Percentiles rank a stretch among this genome's conserved stretches.
phyloP scores from a whole-genome alignment of 2,329 filamentous ascomycete species.

The Alternaria viburni region DNA sequence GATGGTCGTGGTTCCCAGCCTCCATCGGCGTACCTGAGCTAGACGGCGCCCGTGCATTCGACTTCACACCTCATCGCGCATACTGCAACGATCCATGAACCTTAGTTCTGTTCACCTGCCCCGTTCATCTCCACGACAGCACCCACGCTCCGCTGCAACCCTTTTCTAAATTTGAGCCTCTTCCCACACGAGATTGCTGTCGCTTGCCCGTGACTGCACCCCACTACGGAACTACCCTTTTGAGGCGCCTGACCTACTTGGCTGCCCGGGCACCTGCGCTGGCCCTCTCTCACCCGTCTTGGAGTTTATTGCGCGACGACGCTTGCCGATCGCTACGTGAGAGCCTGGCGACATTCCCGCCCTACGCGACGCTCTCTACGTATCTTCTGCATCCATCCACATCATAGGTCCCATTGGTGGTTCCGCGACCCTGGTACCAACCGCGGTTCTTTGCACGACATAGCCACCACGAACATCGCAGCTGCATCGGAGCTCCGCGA shows the following conservation, averaged over 20 bases:
- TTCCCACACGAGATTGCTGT: neutral
- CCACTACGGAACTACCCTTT: conserved; percentile 34
- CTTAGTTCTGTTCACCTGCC: conserved; percentile 9
- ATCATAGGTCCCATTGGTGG: neutral
- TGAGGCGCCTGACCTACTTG: conserved; percentile 22
- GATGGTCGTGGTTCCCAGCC: conserved; percentile 29
- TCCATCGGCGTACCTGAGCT: conserved; percentile 27
- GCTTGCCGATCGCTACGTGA: conserved; percentile 12
- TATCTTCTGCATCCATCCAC: conserved; percentile 2
- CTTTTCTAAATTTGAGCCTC: neutral
- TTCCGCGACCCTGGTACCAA: conserved; percentile 3
- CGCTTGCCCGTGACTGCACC: conserved; percentile 20
- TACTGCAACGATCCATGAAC: conserved; percentile 6
- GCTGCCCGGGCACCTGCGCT: conserved; percentile 4
- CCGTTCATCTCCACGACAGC: conserved; percentile 10
- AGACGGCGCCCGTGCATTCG: conserved; percentile 18
- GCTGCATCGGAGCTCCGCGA: conserved; percentile 11
- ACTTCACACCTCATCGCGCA: conserved; percentile 24
- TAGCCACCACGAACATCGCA: conserved; percentile 4
- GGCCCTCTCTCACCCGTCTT: conserved; percentile 26
- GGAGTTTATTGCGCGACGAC: conserved; percentile 18
- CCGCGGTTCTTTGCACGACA: conserved; percentile 2
- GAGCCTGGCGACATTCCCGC: conserved; percentile 5
- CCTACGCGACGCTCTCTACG: conserved; percentile 15
- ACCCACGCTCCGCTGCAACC: neutral